Base-by-base conservation (phyloP, 441 rosid genomes). In the Euphorbia celastroides region DNA sequence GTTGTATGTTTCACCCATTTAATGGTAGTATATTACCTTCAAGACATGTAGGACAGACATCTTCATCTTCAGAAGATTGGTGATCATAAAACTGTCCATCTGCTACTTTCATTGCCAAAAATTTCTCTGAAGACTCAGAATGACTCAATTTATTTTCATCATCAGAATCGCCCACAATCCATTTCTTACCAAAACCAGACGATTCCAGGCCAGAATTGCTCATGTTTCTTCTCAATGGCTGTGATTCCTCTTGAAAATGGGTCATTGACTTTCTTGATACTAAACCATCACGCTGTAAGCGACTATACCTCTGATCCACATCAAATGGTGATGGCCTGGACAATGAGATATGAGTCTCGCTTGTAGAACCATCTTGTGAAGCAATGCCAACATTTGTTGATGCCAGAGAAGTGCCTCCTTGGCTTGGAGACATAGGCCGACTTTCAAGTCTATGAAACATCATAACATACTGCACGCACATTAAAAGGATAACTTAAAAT, bases 1-100 rank as follows among this genome's bases (percentile, higher is more conserved):
- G 28, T 20, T 23, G 12, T 46, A 14, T 5, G 60, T 7, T 50
- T 10, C 32, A 32, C 13, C 27, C 30, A 60, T 44, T 4, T 14
- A 44, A 12, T 44, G 0, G 17, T 44, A 44, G 64, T 48, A 61
- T 38, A 62, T 57, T 82, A 92, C 97, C 96, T 77, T 92, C 96
- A 70, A 92, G 96, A 77, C 98, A 92, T 19, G 96, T 92, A 20
- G 94, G 98, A 69, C 94, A 92, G 62, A 88, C 86, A 77, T 89
- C 96, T 60, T 89, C 98, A 61, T 92, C 91, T 65, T 89, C 91
- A 1, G 82, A 75, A 50, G 90, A 79, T 13, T 80, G 62, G 54
- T 79, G 89, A 62, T 32, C 66, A 70, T 68, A 75, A 76, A 64
- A 66, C 23, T 65, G 62, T 57, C 78, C 81, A 62, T 60, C 59